A percentile compares a stretch with the other conserved stretches of the same genome.
Evolutionary conservation across 2,329 filamentous ascomycete species (phyloP).

Genomic region (Neopestalotiopsis sp.): DNA sequence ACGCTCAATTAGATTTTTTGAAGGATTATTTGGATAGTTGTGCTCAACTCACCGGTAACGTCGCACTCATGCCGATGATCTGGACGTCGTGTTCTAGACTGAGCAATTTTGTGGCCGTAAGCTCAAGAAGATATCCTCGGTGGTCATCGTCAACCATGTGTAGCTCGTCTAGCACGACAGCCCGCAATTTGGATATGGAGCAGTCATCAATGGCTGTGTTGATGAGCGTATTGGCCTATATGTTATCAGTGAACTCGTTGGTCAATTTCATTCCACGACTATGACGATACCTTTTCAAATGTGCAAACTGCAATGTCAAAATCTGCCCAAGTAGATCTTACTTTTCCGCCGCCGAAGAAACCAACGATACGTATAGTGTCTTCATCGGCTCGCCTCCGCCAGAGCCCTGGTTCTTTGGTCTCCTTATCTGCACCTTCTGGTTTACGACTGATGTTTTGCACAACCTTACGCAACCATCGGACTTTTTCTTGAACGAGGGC

Average conservation of each 20-base stretch:
- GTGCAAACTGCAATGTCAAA: constrained; percentile 82
- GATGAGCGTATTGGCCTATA: constrained; percentile 73
- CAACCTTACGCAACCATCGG: constrained; percentile 71
- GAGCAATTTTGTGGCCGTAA: constrained; percentile 76
- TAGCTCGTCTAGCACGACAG: constrained; percentile 78
- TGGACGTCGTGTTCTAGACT: constrained; percentile 70
- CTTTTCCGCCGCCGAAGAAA: constrained; percentile 76
- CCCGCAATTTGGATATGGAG: constrained; percentile 65
- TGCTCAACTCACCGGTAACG: constrained; percentile 62
- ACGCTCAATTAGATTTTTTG: background rate
- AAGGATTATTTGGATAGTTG: background rate
- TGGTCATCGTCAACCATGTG: constrained; percentile 82
- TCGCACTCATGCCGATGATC: constrained; percentile 81
- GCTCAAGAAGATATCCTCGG: constrained; percentile 75
- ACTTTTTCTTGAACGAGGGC: constrained; percentile 82
- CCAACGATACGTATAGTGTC: constrained; percentile 69
- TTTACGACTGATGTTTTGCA: constrained; percentile 60
- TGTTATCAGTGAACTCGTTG: constrained; percentile 23
- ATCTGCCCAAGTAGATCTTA: constrained; percentile 70
- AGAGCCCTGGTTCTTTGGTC: constrained; percentile 46
- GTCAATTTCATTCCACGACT: background rate
- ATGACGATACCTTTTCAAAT: constrained; percentile 68
- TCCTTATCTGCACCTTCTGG: constrained; percentile 33
- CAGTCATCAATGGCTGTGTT: constrained; percentile 76
- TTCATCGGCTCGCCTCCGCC: constrained; percentile 60